Evolutionary conservation across 2,329 filamentous ascomycete genomes (phyloP).

Genomic region (Hypoxylon sp.): DNA sequence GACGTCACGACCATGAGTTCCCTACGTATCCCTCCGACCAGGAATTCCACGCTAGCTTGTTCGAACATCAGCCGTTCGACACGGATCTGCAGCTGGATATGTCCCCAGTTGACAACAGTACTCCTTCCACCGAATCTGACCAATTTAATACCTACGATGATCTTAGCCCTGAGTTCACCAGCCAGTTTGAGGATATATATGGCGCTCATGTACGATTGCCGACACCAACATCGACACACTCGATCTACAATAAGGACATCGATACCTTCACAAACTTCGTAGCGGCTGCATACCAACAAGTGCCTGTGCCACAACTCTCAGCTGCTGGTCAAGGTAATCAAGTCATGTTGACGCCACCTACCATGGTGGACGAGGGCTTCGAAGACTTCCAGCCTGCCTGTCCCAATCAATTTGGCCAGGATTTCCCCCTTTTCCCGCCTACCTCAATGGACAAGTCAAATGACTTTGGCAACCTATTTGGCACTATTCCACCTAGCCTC

Average conservation of each 20-base stretch:
- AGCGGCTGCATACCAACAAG: slow-evolving; percentile 57
- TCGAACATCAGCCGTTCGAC: slow-evolving; percentile 57
- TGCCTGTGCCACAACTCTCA: slow-evolving; percentile 69
- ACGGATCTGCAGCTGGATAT: slow-evolving; percentile 56
- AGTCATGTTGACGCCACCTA: slow-evolving; percentile 76
- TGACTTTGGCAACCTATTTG: slow-evolving; percentile 61
- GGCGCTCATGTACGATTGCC: slow-evolving; percentile 69
- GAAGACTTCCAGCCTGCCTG: slow-evolving; percentile 62
- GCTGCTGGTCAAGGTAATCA: slow-evolving; percentile 75
- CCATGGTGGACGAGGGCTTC: slow-evolving; percentile 74
- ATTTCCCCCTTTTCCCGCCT: slow-evolving; percentile 74
- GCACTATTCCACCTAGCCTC: slow-evolving; percentile 62
- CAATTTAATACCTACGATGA: slow-evolving; percentile 71
- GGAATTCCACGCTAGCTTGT: slow-evolving; percentile 60
- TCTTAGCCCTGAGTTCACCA: slow-evolving; percentile 69
- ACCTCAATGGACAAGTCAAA: slow-evolving; percentile 56
- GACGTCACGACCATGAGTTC: slow-evolving; percentile 59
- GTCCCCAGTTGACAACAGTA: slow-evolving; percentile 64
- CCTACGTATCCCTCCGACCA: slow-evolving; percentile 62
- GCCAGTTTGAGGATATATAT: slow-evolving; percentile 73
- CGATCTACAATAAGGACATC: slow-evolving; percentile 60
- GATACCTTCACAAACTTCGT: slow-evolving; percentile 57
- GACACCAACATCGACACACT: slow-evolving; percentile 62
- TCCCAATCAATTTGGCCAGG: slow-evolving; percentile 60
- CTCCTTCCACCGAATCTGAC: slow-evolving; percentile 60